These are phyloP conservation scores for Pterocarpus santalinus DNA, from an alignment of 306 rosid species.

Conservation along the genomic window DNA sequence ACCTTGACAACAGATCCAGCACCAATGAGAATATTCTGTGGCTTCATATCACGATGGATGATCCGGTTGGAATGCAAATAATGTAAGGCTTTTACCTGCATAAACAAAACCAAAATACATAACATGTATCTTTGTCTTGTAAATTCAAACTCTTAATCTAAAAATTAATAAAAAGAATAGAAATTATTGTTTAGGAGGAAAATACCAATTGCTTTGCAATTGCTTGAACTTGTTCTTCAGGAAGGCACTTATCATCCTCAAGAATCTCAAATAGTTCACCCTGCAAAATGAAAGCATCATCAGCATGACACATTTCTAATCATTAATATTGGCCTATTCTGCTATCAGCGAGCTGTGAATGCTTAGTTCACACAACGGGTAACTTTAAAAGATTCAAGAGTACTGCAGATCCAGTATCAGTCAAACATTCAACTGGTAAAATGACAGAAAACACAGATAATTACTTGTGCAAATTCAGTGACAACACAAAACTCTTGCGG, in stretches of 20 bases:
- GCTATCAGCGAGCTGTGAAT: slow-evolving; percentile 15
- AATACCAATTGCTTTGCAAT: slow-evolving; percentile 98
- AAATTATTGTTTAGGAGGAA: slow-evolving; percentile 22
- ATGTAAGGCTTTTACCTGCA: slow-evolving; percentile 91
- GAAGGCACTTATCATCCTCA: slow-evolving; percentile 98
- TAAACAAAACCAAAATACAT: slow-evolving; percentile 41
- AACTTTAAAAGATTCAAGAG: slow-evolving; percentile 34
- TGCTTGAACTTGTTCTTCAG: slow-evolving; percentile 98
- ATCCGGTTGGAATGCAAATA: slow-evolving; percentile 97
- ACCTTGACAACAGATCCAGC: slow-evolving; percentile 98
- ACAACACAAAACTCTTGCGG: slow-evolving; percentile 98
- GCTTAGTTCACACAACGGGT: slow-evolving; percentile 11
- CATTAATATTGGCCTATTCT: slow-evolving; percentile 25
- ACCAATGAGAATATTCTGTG: slow-evolving; percentile 98
- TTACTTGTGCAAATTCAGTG: slow-evolving; percentile 96
- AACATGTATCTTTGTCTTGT: background rate
- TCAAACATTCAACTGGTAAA: slow-evolving; percentile 11
- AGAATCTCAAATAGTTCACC: slow-evolving; percentile 99
- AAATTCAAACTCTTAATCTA: slow-evolving; percentile 22
- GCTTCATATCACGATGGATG: slow-evolving; percentile 98
- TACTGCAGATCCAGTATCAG: slow-evolving; percentile 3
- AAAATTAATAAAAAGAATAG: background rate
- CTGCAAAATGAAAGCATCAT: slow-evolving; percentile 52
- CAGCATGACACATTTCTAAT: slow-evolving; percentile 31
- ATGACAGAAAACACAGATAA: slow-evolving; percentile 47